Evolutionary conservation across 2,329 filamentous ascomycete genomes (phyloP).

Genomic region (Cadophora sp.): DNA sequence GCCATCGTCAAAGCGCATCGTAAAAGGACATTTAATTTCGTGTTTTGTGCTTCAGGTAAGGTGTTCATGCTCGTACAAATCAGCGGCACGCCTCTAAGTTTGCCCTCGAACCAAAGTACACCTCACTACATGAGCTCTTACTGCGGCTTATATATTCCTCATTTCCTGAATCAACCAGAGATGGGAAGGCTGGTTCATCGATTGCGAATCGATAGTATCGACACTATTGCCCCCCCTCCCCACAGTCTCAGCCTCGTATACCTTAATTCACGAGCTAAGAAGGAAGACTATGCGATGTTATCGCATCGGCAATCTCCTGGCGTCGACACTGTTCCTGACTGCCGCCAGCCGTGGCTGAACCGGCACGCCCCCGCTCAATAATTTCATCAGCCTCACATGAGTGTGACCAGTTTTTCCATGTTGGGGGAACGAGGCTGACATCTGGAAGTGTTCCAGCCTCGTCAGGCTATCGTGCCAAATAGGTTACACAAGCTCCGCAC

Average conservation of each 20-base stretch:
- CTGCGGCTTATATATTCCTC: slow-evolving; percentile 2
- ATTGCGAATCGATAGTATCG: slow-evolving; percentile 25
- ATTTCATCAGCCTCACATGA: slow-evolving; percentile 3
- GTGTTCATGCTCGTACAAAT: slow-evolving; percentile 16
- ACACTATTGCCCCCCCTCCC: slow-evolving; percentile 26
- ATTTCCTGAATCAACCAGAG: slow-evolving; percentile 9
- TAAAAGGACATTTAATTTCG: slow-evolving; percentile 27
- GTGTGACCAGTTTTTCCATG: not conserved
- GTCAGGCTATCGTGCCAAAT: not conserved
- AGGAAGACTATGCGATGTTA: not conserved
- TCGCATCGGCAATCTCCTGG: slow-evolving; percentile 11
- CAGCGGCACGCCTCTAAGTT: not conserved
- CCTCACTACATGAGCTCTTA: not conserved
- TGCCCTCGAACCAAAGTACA: not conserved
- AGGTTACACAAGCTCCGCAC: not conserved
- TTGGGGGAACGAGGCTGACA: slow-evolving; percentile 18
- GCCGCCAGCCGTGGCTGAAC: slow-evolving; percentile 8
- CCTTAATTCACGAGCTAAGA: slow-evolving; percentile 5
- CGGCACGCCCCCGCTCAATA: not conserved
- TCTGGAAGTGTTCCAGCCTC: not conserved
- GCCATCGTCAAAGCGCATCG: slow-evolving; percentile 20
- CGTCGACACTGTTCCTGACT: slow-evolving; percentile 2
- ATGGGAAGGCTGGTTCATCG: slow-evolving; percentile 4
- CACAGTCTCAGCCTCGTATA: slow-evolving; percentile 18
- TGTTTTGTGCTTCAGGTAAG: slow-evolving; percentile 26